A percentile compares a stretch with the other conserved stretches of the same genome.
Evolutionary conservation across 2,329 filamentous ascomycete genomes (phyloP).

Genomic region (Trichophyton verrucosum): DNA sequence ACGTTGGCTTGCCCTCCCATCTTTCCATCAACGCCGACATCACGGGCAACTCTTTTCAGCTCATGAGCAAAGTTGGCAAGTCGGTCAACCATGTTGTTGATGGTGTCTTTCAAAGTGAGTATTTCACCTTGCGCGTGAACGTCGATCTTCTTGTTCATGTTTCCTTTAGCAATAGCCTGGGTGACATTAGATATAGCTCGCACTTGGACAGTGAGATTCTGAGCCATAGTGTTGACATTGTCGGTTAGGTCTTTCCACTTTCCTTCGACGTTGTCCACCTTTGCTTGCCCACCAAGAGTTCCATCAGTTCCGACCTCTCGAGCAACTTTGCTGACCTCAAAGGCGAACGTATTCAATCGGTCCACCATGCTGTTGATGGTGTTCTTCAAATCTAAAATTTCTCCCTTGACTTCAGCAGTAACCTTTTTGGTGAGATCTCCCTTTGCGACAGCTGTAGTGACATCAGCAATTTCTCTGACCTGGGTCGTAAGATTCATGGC

Average conservation of each 20-base stretch:
- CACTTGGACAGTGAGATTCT: slow-evolving; percentile 55
- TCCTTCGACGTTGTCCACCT: slow-evolving; percentile 53
- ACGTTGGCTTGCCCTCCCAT: slow-evolving; percentile 97
- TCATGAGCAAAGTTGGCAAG: slow-evolving; percentile 93
- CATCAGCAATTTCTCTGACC: slow-evolving; percentile 92
- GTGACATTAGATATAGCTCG: slow-evolving; percentile 88
- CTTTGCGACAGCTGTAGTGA: slow-evolving; percentile 87
- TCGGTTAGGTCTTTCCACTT: slow-evolving; percentile 56
- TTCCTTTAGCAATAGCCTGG: slow-evolving; percentile 86
- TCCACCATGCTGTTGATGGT: slow-evolving; percentile 65
- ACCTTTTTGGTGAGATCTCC: slow-evolving; percentile 96
- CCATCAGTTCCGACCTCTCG: slow-evolving; percentile 54
- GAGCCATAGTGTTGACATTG: slow-evolving; percentile 56
- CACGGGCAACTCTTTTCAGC: slow-evolving; percentile 87
- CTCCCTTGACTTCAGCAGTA: slow-evolving; percentile 80
- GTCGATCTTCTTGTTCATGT: slow-evolving; percentile 92
- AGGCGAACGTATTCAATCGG: slow-evolving; percentile 50
- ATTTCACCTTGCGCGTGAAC: slow-evolving; percentile 94
- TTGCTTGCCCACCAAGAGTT: slow-evolving; percentile 50
- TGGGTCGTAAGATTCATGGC: slow-evolving; percentile 96
- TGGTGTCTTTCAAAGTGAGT: slow-evolving; percentile 83
- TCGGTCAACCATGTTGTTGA: slow-evolving; percentile 97
- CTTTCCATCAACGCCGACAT: slow-evolving; percentile 94
- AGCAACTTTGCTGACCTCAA: slow-evolving; percentile 54
- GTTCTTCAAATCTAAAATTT: slow-evolving; percentile 89